These are phyloP conservation scores for Sextonia rubra DNA, from an alignment of 164 flowering plant species.

Conservation along the genomic window DNA sequence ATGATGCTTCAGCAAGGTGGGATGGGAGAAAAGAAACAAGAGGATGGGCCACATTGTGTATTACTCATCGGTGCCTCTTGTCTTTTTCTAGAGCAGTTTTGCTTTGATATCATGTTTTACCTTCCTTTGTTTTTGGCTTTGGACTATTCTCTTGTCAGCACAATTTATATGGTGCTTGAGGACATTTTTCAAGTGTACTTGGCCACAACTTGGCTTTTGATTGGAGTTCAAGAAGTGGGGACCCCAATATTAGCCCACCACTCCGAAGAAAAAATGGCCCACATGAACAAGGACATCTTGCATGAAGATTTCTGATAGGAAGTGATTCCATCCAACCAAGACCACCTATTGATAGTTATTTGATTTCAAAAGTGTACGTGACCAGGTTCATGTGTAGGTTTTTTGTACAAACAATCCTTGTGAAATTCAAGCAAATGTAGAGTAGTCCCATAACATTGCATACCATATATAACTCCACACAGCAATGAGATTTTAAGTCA, in stretches of 20 bases:
- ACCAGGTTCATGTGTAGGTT: too few relatives aligned
- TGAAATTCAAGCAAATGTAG: too few relatives aligned
- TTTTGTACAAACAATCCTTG: too few relatives aligned
- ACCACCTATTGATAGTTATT: too few relatives aligned
- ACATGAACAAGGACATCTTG: too few relatives aligned
- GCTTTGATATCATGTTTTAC: constrained; percentile 2
- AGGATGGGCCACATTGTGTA: neutral
- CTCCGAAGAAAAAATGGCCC: too few relatives aligned
- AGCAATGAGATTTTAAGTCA: too few relatives aligned
- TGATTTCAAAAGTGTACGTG: too few relatives aligned
- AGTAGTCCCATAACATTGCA: too few relatives aligned
- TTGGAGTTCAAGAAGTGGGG: neutral
- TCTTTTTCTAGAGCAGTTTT: neutral
- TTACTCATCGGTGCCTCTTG: neutral
- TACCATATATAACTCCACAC: too few relatives aligned
- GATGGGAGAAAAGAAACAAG: neutral
- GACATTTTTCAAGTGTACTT: neutral
- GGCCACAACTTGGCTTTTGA: neutral
- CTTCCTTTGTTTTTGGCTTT: neutral
- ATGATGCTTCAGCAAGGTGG: constrained; percentile 9
- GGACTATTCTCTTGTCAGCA: neutral
- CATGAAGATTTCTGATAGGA: too few relatives aligned
- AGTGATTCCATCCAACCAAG: too few relatives aligned
- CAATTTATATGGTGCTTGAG: neutral
- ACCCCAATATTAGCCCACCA: neutral